Base-by-base conservation (phyloP, 2,329 filamentous ascomycete species). In the Apiospora phragmitis region DNA sequence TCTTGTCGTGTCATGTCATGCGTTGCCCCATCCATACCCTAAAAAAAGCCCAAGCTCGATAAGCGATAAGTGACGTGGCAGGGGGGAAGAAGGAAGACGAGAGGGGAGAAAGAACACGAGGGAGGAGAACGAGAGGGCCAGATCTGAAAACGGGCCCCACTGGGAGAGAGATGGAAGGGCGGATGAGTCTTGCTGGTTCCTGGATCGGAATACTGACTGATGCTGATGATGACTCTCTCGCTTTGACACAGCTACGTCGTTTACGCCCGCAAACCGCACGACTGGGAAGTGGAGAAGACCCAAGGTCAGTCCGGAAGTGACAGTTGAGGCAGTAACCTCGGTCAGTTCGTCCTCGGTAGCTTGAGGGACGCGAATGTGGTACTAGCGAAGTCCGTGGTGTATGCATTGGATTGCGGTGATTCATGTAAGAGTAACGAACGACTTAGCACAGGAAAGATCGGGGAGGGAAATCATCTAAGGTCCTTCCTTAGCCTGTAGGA, bases 241-340 rank as follows among this genome's bases (percentile, higher is more conserved):
- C 51, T n/a, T 9, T 16, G 12, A 32, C 12, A 43, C 42, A 68
- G 67, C 32, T 68, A 68, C 21, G 67, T 68, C 35, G 67, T 68
- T 16, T 68, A 68, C 38, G 67, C 43, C 21, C 43, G 67, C 24
- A 68, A 68, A 38, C 45, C 67, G 14, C 55, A 62, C 32, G 55
- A 38, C 29, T 67, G 65, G 65, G 65, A 43, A 45, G 65, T 67
- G 42, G 65, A 43, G 42, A 62, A 38, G 55, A 24, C 55, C 32
- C 55, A 24, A 14, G 3, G 3, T 24, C 55, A 38, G 55, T 3
- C 29, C 32, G 8, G 9, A 38, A 38, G 9, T 38, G 55, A 38
- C 55, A 14, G 55, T 38, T 62, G 55, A 62, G n/a, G 26, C 29
- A 16, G 18, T 9, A 14, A 35, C 29, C 51, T 29, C 32, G 49